Percentiles rank a stretch among this genome's conserved stretches.
phyloP scores from a whole-genome alignment of 768 basidiomycete species.

The Baorangia bicolor region DNA sequence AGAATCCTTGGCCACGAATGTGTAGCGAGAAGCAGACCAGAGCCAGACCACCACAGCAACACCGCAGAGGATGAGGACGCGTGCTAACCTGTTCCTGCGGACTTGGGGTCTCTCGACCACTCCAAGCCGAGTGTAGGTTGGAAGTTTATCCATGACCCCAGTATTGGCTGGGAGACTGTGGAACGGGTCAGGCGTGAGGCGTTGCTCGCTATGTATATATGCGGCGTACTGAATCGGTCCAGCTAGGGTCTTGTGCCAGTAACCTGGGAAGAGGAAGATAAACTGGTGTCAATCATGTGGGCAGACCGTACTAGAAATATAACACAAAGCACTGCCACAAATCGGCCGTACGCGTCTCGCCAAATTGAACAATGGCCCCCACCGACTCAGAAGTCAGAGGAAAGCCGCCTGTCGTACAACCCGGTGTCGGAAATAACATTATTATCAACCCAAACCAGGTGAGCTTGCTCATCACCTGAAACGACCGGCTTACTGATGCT shows the following conservation, averaged over 20 bases:
- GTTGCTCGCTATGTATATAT: neutral
- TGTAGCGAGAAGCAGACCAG: slow-evolving; percentile 18
- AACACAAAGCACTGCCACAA: slow-evolving; percentile 11
- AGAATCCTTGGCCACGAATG: slow-evolving; percentile 2
- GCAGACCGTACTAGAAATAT: neutral
- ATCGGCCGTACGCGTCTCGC: neutral
- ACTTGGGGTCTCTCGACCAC: slow-evolving; percentile 11
- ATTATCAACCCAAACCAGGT: slow-evolving; percentile 64
- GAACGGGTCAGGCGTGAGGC: neutral
- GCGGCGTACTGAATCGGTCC: neutral
- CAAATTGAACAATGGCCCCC: slow-evolving; percentile 6
- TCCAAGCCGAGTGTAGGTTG: slow-evolving; percentile 9
- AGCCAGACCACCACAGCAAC: slow-evolving; percentile 16
- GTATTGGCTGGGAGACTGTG: neutral
- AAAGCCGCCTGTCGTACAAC: slow-evolving; percentile 59
- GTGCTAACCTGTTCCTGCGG: slow-evolving; percentile 13
- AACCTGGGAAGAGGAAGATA: slow-evolving; percentile 1
- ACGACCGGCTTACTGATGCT: neutral
- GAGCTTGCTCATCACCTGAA: neutral
- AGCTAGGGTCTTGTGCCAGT: neutral
- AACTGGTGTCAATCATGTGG: neutral
- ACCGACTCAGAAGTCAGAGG: slow-evolving; percentile 4
- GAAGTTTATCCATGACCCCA: slow-evolving; percentile 31
- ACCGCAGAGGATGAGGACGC: slow-evolving; percentile 20
- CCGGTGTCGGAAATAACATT: slow-evolving; percentile 63